Conservation (phyloP, 2,329 filamentous ascomycete genomes). For the Diaporthe capsici region DNA sequence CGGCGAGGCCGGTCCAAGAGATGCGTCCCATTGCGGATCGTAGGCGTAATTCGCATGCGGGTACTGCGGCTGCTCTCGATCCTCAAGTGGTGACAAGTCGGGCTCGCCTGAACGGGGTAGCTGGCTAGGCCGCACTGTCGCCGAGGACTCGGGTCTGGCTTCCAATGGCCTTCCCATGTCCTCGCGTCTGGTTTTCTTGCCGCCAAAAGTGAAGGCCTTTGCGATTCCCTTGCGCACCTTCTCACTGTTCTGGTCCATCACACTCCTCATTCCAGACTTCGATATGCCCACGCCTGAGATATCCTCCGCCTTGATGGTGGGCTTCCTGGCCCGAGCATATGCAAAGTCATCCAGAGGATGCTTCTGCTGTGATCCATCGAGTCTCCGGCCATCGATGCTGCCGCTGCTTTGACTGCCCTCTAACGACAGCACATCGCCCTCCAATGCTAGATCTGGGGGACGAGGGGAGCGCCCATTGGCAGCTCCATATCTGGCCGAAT, state of each 20-base stretch:
- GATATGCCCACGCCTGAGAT: slow-evolving; percentile 69
- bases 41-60: slow-evolving; percentile 37
- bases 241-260: slow-evolving; percentile 70
- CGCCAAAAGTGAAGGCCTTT: slow-evolving; percentile 68
- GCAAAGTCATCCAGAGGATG: slow-evolving; percentile 59
- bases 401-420: slow-evolving; percentile 56
- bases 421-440: slow-evolving; percentile 47
- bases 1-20: slow-evolving; percentile 48
- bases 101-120: slow-evolving; percentile 7
- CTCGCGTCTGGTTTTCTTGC: slow-evolving; percentile 55
- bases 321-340: slow-evolving; percentile 59
- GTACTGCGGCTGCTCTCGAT: slow-evolving; percentile 27
- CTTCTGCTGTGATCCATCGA: slow-evolving; percentile 45
- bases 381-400: slow-evolving; percentile 53
- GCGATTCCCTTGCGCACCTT: slow-evolving; percentile 66
- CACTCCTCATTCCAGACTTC: slow-evolving; percentile 59
- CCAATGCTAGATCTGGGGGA: slow-evolving; percentile 57
- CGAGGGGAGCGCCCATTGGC: slow-evolving; percentile 61
- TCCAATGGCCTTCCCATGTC: slow-evolving; percentile 46
- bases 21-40: slow-evolving; percentile 46
- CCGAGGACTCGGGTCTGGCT: slow-evolving; percentile 54
- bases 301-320: slow-evolving; percentile 63
- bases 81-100: background rate
- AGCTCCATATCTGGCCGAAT: slow-evolving; percentile 57
- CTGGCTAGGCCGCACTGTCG: slow-evolving; percentile 52